Percentiles rank a stretch among this genome's conserved stretches.
phyloP scores from a whole-genome alignment of 495 filamentous ascomycete species.

The Mytilinidion resinicola region DNA sequence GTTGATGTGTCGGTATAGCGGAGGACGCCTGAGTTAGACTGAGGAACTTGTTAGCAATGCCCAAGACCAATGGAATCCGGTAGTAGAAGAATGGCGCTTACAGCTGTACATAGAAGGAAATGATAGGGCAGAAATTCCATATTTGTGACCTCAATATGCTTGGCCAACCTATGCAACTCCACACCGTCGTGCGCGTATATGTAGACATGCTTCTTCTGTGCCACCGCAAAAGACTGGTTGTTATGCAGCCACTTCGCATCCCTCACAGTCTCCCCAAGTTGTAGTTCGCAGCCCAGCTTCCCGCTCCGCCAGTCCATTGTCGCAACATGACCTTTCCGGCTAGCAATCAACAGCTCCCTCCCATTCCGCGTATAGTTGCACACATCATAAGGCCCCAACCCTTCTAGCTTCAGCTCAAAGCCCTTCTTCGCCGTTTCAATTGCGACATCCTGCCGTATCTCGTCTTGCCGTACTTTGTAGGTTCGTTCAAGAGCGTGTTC shows the following conservation, averaged over 20 bases:
- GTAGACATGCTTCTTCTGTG: constrained; percentile 93
- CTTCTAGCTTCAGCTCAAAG: constrained; percentile 79
- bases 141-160: constrained; percentile 85
- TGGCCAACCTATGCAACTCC: constrained; percentile 82
- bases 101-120: constrained; percentile 82
- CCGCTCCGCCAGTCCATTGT: constrained; percentile 95
- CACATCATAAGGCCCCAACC: constrained; percentile 74
- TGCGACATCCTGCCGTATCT: constrained; percentile 67
- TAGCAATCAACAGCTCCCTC: constrained; percentile 73
- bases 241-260: constrained; percentile 93
- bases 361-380: constrained; percentile 84
- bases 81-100: constrained; percentile 38
- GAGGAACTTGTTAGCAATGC: constrained; percentile 18
- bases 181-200: constrained; percentile 89
- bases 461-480: constrained; percentile 83
- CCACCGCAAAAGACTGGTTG: constrained; percentile 92
- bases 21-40: constrained; percentile 76
- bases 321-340: constrained; percentile 89
- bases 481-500: constrained; percentile 85
- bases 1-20: constrained; percentile 96
- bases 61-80: too few relatives aligned
- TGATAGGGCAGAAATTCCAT: constrained; percentile 97
- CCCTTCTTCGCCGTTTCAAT: constrained; percentile 83
- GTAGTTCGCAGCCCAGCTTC: constrained; percentile 82
- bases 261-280: constrained; percentile 80